Conservation (phyloP, 2,329 filamentous ascomycete species). For the Cladosporium oxysporum region DNA sequence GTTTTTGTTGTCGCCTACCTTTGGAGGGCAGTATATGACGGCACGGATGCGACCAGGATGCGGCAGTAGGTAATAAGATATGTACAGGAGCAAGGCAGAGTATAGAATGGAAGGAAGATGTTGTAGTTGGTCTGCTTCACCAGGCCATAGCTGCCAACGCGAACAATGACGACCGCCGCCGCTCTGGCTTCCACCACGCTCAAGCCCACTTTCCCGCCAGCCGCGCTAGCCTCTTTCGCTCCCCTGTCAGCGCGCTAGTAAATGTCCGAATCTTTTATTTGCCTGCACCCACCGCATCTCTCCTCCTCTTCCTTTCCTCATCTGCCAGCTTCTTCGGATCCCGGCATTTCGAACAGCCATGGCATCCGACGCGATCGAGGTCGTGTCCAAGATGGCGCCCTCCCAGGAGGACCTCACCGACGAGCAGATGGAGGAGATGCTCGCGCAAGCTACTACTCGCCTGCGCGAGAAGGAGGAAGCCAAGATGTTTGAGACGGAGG, state of each 20-base stretch:
- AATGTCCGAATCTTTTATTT: slow-evolving; percentile 16
- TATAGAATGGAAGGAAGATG: not conserved
- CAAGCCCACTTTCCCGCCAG: slow-evolving; percentile 1
- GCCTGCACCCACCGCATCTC: slow-evolving; percentile 2
- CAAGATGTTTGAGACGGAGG: slow-evolving; percentile 25
- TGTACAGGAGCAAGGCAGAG: not conserved
- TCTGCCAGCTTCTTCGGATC: slow-evolving; percentile 14
- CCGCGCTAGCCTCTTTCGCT: slow-evolving; percentile 3
- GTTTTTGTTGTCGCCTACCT: not conserved
- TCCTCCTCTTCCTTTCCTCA: slow-evolving; percentile 3
- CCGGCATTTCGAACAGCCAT: slow-evolving; percentile 17
- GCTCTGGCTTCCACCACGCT: not conserved
- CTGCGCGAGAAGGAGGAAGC: slow-evolving; percentile 48
- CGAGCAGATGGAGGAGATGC: slow-evolving; percentile 63
- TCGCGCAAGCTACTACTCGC: slow-evolving; percentile 64
- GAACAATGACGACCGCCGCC: slow-evolving; percentile 8
- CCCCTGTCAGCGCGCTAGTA: slow-evolving; percentile 1
- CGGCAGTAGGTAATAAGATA: not conserved
- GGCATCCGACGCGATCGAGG: slow-evolving; percentile 18
- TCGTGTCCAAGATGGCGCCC: slow-evolving; percentile 2
- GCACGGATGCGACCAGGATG: not conserved
- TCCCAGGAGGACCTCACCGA: slow-evolving; percentile 56
- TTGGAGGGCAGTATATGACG: not conserved
- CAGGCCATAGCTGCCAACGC: not conserved
- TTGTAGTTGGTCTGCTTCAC: not conserved